Base-by-base conservation (phyloP, 2,329 filamentous ascomycete species). In the Penicillium sp. region DNA sequence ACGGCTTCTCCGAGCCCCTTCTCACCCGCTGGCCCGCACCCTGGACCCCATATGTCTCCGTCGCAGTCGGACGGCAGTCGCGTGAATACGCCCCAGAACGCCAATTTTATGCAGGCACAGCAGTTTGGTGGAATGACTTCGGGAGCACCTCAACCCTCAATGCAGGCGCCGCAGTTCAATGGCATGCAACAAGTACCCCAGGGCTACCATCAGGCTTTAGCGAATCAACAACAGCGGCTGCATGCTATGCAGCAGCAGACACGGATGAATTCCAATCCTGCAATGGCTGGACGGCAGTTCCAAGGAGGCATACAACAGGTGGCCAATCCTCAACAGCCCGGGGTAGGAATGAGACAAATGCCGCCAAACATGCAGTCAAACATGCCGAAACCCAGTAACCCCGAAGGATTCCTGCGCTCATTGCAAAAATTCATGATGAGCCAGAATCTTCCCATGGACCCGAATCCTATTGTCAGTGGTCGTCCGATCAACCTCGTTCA, bases 1-100 rank as follows among this genome's bases (percentile, higher is more conserved):
- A 97, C 93, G 43, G 88, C 91, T 41, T 97, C 94, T 31, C 93
- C 94, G 4, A 93, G 94, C 73, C 90, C 91, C 1, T 96, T 95
- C 72, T 92, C 89, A 1, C 89, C 89, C 16, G 86, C 87, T 55
- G 82, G 84, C 31, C 87, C 88, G 64, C 88, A 89, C 11, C 55
- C 57, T 66, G 83, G 80, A 36, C 75, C 83, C 16, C 89, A 92
- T 68, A 82, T 87, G 57, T 94, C 90, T 3, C 89, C 90, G 11
- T 84, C 88, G 16, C 85, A 88, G 5, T 88, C 89, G 25, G 89
- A 94, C 64, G 82, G 80, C 28, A 85, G 85, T 65, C 76, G 82
- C 54, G 80, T 82, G 33, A 81, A 81, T 54, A 91, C 89, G 9
- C 88, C 89, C 0, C 89, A 92, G 68, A 88, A 86, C 40, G 86